phyloP scores from a whole-genome alignment of 78 protist species.

The Dictyostelium firmibasis region DNA sequence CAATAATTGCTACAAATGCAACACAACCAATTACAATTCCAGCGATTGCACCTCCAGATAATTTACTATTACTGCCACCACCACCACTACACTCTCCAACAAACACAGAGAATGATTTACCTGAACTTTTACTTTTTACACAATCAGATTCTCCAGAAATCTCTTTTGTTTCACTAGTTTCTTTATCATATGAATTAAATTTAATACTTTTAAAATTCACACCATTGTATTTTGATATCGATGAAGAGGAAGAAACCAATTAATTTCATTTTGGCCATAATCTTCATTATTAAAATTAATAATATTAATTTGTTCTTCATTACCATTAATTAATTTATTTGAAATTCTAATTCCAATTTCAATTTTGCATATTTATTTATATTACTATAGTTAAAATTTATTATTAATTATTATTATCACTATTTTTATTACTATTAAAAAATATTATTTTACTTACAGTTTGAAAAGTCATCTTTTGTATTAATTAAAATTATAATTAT shows the following conservation, averaged over 20 bases:
- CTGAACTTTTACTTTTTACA: background rate
- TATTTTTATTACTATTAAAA: background rate
- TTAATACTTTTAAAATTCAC: background rate
- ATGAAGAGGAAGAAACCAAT: background rate
- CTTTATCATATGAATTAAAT: background rate
- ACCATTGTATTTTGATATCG: background rate
- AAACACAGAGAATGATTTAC: background rate
- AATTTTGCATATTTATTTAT: background rate
- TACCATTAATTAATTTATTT: background rate
- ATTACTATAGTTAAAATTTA: too few relatives aligned
- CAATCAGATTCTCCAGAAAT: background rate
- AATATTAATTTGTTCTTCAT: background rate
- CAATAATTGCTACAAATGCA: background rate
- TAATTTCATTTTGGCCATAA: background rate
- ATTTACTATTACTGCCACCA: background rate
- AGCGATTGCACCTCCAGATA: background rate
- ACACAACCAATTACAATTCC: background rate
- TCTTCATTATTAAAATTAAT: background rate
- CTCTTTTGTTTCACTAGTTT: background rate
- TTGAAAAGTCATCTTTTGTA: background rate
- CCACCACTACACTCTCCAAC: background rate
- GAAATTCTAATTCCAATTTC: background rate
- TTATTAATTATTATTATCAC: background rate
- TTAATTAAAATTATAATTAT: background rate
- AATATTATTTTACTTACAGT: background rate